These are phyloP conservation scores for Plasmodium ovale DNA, from an alignment of 169 alveolate species.

Conservation along the genomic window DNA sequence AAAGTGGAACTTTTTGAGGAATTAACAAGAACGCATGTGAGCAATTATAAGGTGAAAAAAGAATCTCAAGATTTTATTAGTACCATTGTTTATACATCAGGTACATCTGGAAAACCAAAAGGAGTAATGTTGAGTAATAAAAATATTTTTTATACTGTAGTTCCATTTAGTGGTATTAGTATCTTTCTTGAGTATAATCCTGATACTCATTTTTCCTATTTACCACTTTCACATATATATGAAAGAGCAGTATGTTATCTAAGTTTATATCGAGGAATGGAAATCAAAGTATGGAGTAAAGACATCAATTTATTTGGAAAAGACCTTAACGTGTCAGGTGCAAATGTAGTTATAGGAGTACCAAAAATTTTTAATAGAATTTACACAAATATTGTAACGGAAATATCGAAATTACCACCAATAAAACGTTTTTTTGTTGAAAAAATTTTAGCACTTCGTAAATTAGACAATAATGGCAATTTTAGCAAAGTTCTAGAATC, in stretches of 20 bases:
- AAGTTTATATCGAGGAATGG: constrained; percentile 1
- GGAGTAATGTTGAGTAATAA: constrained; percentile 95
- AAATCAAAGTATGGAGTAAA: constrained; percentile 47
- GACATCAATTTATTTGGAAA: background rate
- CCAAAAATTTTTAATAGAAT: constrained; percentile 53
- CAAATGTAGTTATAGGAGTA: constrained; percentile 37
- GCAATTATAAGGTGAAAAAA: background rate
- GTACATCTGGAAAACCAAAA: constrained; percentile 98
- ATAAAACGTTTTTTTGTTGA: constrained; percentile 19
- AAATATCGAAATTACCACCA: constrained; percentile 19
- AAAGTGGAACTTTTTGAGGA: background rate
- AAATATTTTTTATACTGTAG: constrained; percentile 33
- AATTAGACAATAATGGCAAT: background rate
- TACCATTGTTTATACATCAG: constrained; percentile 97
- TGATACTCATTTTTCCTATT: constrained; percentile 88
- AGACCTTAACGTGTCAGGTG: background rate
- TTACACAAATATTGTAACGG: constrained; percentile 5
- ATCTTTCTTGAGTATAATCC: background rate
- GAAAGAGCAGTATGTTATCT: constrained; percentile 89
- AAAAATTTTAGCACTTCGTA: background rate
- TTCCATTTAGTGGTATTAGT: background rate
- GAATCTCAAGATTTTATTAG: constrained; percentile 83
- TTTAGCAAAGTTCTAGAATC: background rate
- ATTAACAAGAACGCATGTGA: background rate
- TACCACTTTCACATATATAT: constrained; percentile 96